Evolutionary conservation across 192 early-diverging fungal genomes (phyloP).

Genomic region (Oehlia diaphana): DNA sequence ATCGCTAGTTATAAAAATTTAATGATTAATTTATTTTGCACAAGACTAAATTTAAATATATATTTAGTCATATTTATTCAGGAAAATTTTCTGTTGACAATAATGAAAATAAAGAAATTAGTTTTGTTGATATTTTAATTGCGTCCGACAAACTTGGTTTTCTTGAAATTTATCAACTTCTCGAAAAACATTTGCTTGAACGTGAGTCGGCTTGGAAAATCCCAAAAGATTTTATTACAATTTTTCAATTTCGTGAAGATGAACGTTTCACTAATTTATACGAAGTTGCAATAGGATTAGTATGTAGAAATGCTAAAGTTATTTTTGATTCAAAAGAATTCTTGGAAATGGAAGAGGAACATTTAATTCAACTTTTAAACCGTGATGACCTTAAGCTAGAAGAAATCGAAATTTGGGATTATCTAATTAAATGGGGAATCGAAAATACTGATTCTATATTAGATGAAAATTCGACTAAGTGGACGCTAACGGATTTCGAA

Average conservation of each 20-base stretch:
- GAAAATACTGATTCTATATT: neutral
- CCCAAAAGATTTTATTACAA: neutral
- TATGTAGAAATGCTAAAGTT: neutral
- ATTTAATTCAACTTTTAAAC: neutral
- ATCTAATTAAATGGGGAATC: conserved; percentile 20
- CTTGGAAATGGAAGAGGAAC: neutral
- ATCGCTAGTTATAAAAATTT: no score
- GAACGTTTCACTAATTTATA: neutral
- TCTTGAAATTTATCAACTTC: neutral
- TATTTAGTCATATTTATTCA: neutral
- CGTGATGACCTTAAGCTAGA: neutral
- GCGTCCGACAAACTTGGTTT: neutral
- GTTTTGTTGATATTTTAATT: neutral
- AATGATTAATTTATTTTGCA: no score
- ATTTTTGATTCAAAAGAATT: conserved; percentile 12
- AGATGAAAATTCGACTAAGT: neutral
- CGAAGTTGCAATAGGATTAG: neutral
- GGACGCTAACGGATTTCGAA: neutral
- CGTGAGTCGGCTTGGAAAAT: neutral
- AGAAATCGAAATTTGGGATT: conserved; percentile 18
- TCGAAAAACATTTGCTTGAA: neutral
- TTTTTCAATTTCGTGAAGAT: neutral
- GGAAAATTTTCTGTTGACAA: neutral
- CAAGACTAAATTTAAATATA: no score
- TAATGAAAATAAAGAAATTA: neutral